A percentile compares a stretch with the other conserved stretches of the same genome.
Evolutionary conservation across 2,329 filamentous ascomycete genomes (phyloP).

Genomic region (Diaporthe sp.): DNA sequence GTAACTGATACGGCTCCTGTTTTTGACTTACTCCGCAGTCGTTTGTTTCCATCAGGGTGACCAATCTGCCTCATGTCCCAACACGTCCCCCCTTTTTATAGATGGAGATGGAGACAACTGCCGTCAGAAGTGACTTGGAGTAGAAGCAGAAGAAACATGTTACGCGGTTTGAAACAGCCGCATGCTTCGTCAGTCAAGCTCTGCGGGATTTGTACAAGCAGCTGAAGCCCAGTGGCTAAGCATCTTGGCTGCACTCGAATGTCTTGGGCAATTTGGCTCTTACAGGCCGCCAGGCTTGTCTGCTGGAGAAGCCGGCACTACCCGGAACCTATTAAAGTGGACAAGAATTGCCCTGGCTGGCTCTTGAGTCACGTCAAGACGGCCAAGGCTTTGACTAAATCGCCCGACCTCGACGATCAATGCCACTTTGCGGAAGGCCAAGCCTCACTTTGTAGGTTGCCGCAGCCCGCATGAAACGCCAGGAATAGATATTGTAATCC

Average conservation of each 20-base stretch:
- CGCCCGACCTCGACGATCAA: slow-evolving; percentile 13
- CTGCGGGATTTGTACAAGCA: slow-evolving; percentile 25
- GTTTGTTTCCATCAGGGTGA: neutral
- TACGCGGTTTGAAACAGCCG: slow-evolving; percentile 13
- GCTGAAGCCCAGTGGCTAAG: slow-evolving; percentile 27
- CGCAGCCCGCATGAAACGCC: slow-evolving; percentile 20
- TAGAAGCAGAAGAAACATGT: slow-evolving; percentile 13
- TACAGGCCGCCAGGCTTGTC: slow-evolving; percentile 14
- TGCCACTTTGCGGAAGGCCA: slow-evolving; percentile 15
- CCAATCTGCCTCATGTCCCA: neutral
- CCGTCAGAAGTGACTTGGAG: slow-evolving; percentile 12
- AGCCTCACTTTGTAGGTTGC: slow-evolving; percentile 14
- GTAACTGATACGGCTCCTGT: neutral
- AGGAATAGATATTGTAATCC: slow-evolving; percentile 10
- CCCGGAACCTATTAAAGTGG: slow-evolving; percentile 18
- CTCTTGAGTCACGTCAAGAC: slow-evolving; percentile 22
- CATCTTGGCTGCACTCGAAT: slow-evolving; percentile 20
- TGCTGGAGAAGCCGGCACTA: slow-evolving; percentile 4
- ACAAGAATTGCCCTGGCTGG: neutral
- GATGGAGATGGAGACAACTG: neutral
- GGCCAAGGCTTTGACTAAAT: slow-evolving; percentile 24
- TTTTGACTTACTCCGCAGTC: neutral
- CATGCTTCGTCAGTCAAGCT: slow-evolving; percentile 21
- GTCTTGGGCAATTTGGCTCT: slow-evolving; percentile 15
- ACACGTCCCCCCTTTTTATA: neutral